Base-by-base conservation (phyloP, 495 filamentous ascomycete species). In the Penicillium manginii region DNA sequence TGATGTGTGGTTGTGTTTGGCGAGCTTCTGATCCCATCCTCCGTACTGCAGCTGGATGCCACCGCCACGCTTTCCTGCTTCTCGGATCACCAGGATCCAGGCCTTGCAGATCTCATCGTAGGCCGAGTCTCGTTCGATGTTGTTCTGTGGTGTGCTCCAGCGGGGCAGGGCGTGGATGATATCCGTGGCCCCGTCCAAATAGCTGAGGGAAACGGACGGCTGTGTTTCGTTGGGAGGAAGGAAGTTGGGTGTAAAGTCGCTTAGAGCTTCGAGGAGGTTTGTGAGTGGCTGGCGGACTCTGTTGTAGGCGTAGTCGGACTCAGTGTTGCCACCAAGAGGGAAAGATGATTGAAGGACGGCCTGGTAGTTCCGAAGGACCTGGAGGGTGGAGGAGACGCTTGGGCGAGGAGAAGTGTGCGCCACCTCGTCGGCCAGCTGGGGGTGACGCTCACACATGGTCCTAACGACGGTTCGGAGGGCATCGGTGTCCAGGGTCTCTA, bases 51-150 rank as follows among this genome's bases (percentile, higher is more conserved):
- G 68, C 60, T 89, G 83, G 64, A 98, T 94, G 18, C 94, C 94
- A 39, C 91, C 96, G 6, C 92, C 93, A 52, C 88, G 81, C 75
- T 97, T 97, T 19, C 91, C 86, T 10, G 93, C 92, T 70, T 98
- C 94, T 33, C 86, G 87, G 54, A 98, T 91, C 42, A 96, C 93
- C 67, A 96, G 67, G 29, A 92, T 86, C 94, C 94, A 98, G 10
- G 94, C 96, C 63, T 87, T 89, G 46, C 91, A 87, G 43, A 98
- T 91, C 71, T 97, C 96, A 63, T 98, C 93, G 69, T 98, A 98
- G 14, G 93, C 92, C 60, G 91, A 91, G 59, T 94, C 86, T 71
- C 97, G 96, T 78, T 94, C 90, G 61, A 94, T 82, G 55, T 92
- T 93, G 71, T 98, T 88, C 60, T 89, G 84, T 40, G 87, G 89